phyloP scores from a whole-genome alignment of 345 rosid genomes.

The Populus euphratica region DNA sequence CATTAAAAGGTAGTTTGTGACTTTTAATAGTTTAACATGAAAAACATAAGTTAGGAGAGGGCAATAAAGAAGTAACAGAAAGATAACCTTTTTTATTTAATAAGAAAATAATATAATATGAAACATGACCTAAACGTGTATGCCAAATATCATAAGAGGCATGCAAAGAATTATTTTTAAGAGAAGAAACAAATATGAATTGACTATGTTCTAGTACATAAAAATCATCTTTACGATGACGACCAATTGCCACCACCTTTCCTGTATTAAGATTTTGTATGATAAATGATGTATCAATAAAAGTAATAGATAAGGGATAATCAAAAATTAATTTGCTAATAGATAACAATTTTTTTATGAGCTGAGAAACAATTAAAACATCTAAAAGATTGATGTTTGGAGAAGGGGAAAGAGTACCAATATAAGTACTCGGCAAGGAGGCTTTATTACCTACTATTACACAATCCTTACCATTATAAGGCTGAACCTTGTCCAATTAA shows the following conservation, averaged over 20 bases:
- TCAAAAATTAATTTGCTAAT: slow-evolving; percentile 12
- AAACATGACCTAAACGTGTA: no score
- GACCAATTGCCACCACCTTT: not conserved
- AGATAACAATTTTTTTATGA: slow-evolving; percentile 11
- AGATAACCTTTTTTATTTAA: no score
- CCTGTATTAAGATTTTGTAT: not conserved
- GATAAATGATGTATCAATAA: not conserved
- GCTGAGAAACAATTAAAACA: slow-evolving; percentile 5
- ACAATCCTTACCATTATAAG: slow-evolving; percentile 14
- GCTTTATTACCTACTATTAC: slow-evolving; percentile 14
- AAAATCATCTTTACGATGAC: not conserved
- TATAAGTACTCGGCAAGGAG: slow-evolving; percentile 4
- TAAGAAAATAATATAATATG: no score
- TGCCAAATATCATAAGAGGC: no score
- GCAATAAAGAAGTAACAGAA: no score
- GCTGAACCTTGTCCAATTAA: not conserved
- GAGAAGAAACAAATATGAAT: no score
- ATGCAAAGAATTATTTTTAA: no score
- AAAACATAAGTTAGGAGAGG: not conserved
- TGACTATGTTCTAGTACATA: not conserved
- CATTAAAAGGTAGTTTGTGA: not conserved
- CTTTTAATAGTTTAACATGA: slow-evolving; percentile 3
- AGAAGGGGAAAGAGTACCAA: not conserved
- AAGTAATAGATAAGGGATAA: not conserved
- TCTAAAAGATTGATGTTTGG: not conserved